Conservation (phyloP, 805 yeast species). For the Cyberlindnera galapagoensis region DNA sequence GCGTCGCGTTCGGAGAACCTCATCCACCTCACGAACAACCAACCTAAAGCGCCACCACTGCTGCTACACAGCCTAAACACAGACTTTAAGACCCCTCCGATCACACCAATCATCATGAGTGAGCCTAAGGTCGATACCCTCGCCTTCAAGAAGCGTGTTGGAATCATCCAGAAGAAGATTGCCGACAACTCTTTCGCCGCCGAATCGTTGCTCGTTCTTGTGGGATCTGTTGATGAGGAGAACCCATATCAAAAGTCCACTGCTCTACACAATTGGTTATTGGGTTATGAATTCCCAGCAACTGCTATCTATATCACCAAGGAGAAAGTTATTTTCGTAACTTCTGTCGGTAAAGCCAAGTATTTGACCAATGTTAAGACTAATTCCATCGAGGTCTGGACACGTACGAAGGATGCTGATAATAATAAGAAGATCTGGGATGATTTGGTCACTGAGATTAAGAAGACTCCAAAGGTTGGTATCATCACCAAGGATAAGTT, state of each 20-base stretch:
- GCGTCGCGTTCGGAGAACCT: too few species aligned
- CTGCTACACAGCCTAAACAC: too few species aligned
- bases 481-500: constrained; percentile 68
- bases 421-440: constrained; percentile 64
- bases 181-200: constrained; percentile 30
- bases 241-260: constrained; percentile 88
- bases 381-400: constrained; percentile 49
- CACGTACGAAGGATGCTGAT: constrained; percentile 75
- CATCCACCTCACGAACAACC: too few species aligned
- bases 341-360: constrained; percentile 81
- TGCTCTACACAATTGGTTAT: constrained; percentile 81
- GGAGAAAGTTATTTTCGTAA: constrained; percentile 56
- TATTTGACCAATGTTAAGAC: constrained; percentile 56
- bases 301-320: constrained; percentile 65
- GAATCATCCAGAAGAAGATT: constrained; percentile 31
- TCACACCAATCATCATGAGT: constrained; percentile 34
- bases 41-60: too few species aligned
- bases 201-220: constrained; percentile 53
- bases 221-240: constrained; percentile 83
- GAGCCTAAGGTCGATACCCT: constrained; percentile 51
- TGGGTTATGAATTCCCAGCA: constrained; percentile 95
- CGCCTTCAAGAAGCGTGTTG: constrained; percentile 48
- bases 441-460: constrained; percentile 43
- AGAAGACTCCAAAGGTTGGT: constrained; percentile 49
- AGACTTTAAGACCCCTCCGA: too few species aligned